Percentiles rank a stretch among this genome's conserved stretches.
phyloP scores from a whole-genome alignment of 78 protist genomes.

The Monocercomonoides exilis region DNA sequence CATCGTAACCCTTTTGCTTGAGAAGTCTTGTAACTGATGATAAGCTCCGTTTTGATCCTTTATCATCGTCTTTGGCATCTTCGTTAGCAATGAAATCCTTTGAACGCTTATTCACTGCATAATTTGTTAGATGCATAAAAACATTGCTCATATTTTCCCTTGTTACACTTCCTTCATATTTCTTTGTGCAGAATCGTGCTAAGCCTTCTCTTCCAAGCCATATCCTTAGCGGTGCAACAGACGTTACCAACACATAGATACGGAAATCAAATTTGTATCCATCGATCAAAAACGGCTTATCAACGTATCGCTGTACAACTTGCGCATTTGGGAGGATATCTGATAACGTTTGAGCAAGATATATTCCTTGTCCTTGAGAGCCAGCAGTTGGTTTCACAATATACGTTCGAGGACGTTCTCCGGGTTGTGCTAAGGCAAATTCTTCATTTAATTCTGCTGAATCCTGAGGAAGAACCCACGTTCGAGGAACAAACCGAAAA shows the following conservation, averaged over 20 bases:
- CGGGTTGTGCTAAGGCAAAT: neutral
- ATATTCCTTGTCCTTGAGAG: neutral
- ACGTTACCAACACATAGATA: neutral
- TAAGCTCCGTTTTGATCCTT: neutral
- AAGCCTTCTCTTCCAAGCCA: neutral
- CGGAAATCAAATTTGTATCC: constrained; percentile 12
- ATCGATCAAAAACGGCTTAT: neutral
- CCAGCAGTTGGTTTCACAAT: neutral
- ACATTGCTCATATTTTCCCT: neutral
- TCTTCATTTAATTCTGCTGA: neutral
- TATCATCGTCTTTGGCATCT: neutral
- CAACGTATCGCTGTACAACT: constrained; percentile 12
- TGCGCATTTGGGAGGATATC: constrained; percentile 2
- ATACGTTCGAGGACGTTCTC: neutral
- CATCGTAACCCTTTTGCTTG: neutral
- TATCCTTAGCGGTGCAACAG: neutral
- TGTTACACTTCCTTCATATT: neutral
- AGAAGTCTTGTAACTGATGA: neutral
- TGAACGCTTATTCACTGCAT: neutral
- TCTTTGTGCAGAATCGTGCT: neutral
- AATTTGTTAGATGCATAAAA: neutral
- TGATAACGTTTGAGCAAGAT: neutral
- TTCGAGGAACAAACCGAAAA: neutral
- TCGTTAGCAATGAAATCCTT: neutral
- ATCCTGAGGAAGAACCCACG: constrained; percentile 3